Base-by-base conservation (phyloP, 495 filamentous ascomycete genomes). In the Achaetomiella virescens region DNA sequence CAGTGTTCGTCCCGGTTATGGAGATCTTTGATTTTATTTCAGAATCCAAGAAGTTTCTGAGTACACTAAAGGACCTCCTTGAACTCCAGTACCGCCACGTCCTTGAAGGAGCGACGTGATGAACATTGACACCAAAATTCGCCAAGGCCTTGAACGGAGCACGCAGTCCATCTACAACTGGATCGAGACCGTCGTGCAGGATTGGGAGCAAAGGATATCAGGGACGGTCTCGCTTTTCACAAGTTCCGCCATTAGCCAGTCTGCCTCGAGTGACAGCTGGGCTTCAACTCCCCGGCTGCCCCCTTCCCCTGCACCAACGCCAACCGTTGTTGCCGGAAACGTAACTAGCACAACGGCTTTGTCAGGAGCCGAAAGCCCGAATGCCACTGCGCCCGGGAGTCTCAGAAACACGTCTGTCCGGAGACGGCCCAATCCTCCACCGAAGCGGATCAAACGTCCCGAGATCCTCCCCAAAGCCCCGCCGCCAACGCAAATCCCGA, bases 1-100 rank as follows among this genome's bases (percentile, higher is more conserved):
- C 45, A 67, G 62, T 45, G 6, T 68, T 68, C 33, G 59, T 68
- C 25, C 65, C 65, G 24, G 65, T 68, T 11, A 68, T 68, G 65
- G 65, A 68, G 25, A 52, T 66, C n/a, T 64, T 62, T 55, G 65
- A 68, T 45, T 66, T 68, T 21, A 59, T 66, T 27, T 33, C 60
- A 18, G 63, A 66, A 40, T 68, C 65, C 7, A 63, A 64, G 40
- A 63, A 62, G 54, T 58, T 66, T 37, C 31, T 66, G 15, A 14
- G 5, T 35, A 55, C 35, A 27, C 37, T 68, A 38, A 59, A 59
- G 18, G 63, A 68, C 17, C 55, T 68, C 14, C 59, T 68, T 3
- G 65, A 66, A 7, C 47, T 68, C 9, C 65, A 68, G 45, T 68
- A 68, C 41, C 57, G 61, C 11, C 54, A 64, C 21, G 59, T 68